Evolutionary conservation across 805 yeast species (phyloP).

Genomic region (Kregervanrija pseudodelftensis): DNA sequence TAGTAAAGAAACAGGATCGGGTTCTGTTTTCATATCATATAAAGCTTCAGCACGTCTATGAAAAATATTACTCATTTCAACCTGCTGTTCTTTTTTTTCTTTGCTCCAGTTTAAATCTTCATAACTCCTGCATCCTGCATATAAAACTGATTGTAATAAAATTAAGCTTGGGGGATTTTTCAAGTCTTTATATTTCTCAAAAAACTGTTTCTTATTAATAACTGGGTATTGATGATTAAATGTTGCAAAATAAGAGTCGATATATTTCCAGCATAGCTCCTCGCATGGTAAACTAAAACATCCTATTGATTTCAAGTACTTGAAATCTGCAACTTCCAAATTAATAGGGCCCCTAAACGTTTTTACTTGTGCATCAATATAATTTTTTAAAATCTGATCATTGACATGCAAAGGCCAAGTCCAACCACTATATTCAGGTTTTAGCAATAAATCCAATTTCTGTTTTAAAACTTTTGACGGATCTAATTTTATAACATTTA

Average conservation of each 20-base stretch:
- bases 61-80: conserved; percentile 35
- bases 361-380: conserved; percentile 6
- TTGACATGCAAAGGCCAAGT: conserved; percentile 25
- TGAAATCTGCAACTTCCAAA: conserved; percentile 14
- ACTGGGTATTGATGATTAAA: conserved; percentile 68
- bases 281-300: conserved; percentile 63
- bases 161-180: conserved; percentile 53
- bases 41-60: conserved; percentile 69
- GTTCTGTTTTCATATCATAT: conserved; percentile 62
- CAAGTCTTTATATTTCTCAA: conserved; percentile 48
- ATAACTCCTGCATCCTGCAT: conserved; percentile 62
- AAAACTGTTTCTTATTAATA: conserved; percentile 53
- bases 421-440: conserved; percentile 27
- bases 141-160: conserved; percentile 57
- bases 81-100: conserved; percentile 40
- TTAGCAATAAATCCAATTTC: conserved; percentile 11
- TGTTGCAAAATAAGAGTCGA: conserved; percentile 53
- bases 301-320: conserved; percentile 31
- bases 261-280: conserved; percentile 50
- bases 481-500: conserved; percentile 16
- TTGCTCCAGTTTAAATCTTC: conserved; percentile 40
- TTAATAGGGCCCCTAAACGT: conserved; percentile 6
- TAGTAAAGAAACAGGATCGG: conserved; percentile 52
- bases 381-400: conserved; percentile 25
- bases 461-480: conserved; percentile 15